These are phyloP conservation scores for Pseudonitzschia delicatissima DNA, from an alignment of 108 stramenopile genomes.

Conservation along the genomic window DNA sequence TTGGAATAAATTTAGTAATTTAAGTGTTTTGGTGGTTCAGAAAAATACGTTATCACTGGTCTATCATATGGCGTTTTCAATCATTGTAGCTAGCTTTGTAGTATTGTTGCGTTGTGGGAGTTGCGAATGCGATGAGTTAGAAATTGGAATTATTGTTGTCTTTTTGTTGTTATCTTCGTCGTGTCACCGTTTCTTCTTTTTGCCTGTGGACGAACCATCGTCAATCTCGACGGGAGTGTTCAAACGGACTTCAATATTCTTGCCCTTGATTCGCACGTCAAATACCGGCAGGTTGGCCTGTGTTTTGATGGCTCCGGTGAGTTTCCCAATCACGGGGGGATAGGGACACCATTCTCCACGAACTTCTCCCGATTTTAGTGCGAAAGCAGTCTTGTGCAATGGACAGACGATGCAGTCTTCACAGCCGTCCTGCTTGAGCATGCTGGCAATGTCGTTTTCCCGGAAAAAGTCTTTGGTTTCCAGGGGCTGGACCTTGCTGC, in stretches of 20 bases:
- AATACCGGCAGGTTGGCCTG: slow-evolving; percentile 65
- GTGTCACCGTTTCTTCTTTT: slow-evolving; percentile 16
- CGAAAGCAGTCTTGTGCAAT: slow-evolving; percentile 91
- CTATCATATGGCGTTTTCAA: not conserved
- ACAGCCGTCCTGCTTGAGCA: slow-evolving; percentile 58
- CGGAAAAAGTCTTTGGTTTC: not conserved
- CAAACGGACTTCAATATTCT: slow-evolving; percentile 78
- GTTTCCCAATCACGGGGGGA: slow-evolving; percentile 85
- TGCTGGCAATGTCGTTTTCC: slow-evolving; percentile 36
- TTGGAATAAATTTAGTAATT: no score
- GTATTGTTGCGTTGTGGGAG: no score
- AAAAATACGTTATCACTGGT: not conserved
- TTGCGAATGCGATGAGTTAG: not conserved
- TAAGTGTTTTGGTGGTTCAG: no score
- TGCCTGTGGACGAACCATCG: not conserved
- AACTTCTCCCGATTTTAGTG: slow-evolving; percentile 87
- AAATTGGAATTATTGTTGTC: not conserved
- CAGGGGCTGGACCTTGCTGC: not conserved
- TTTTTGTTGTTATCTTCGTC: not conserved
- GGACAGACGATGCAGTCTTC: slow-evolving; percentile 96
- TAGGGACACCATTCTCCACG: slow-evolving; percentile 97
- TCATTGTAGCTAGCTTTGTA: not conserved
- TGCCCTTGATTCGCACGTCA: slow-evolving; percentile 71
- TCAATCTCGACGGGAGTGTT: slow-evolving; percentile 30
- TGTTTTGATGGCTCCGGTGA: slow-evolving; percentile 67